Conservation (phyloP, 2,329 filamentous ascomycete genomes). For the Furcasterigmium sp. region DNA sequence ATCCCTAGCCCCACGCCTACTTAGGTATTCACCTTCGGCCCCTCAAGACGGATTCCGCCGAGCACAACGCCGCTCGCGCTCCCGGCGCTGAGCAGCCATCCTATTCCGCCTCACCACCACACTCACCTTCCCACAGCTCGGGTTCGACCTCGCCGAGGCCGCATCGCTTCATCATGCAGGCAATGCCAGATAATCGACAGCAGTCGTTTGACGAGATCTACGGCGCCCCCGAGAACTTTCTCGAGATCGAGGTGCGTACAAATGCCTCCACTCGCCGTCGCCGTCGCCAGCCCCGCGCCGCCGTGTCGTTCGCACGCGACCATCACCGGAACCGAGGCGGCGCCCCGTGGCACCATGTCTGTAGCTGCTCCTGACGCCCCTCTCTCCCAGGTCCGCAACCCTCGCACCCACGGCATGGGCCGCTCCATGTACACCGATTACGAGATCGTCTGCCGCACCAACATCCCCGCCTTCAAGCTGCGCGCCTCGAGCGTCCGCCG, state of each 20-base stretch:
- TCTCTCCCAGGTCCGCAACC: constrained; percentile 71
- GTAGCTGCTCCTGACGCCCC: neutral
- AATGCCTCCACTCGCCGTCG: neutral
- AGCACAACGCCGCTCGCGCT: constrained; percentile 27
- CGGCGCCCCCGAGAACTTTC: constrained; percentile 95
- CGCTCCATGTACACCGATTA: constrained; percentile 98
- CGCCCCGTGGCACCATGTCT: neutral
- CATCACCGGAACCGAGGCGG: neutral
- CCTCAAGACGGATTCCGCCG: constrained; percentile 38
- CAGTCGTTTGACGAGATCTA: constrained; percentile 99
- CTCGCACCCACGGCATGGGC: constrained; percentile 89
- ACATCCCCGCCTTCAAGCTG: constrained; percentile 98
- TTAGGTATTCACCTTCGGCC: constrained; percentile 3
- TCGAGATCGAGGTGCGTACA: constrained; percentile 82
- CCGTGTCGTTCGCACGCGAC: too few species aligned
- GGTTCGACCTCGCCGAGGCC: constrained; percentile 25
- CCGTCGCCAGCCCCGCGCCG: too few species aligned
- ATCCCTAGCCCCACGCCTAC: too few species aligned
- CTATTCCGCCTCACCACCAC: constrained; percentile 14
- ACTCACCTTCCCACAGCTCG: constrained; percentile 16
- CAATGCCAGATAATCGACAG: constrained; percentile 69
- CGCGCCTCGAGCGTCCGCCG: constrained; percentile 82
- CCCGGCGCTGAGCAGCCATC: constrained; percentile 18
- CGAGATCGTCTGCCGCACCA: constrained; percentile 95
- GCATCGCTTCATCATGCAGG: constrained; percentile 55